A percentile compares a stretch with the other conserved stretches of the same genome.
phyloP scores from a whole-genome alignment of 2,329 filamentous ascomycete genomes.

The Colletotrichum costaricense region DNA sequence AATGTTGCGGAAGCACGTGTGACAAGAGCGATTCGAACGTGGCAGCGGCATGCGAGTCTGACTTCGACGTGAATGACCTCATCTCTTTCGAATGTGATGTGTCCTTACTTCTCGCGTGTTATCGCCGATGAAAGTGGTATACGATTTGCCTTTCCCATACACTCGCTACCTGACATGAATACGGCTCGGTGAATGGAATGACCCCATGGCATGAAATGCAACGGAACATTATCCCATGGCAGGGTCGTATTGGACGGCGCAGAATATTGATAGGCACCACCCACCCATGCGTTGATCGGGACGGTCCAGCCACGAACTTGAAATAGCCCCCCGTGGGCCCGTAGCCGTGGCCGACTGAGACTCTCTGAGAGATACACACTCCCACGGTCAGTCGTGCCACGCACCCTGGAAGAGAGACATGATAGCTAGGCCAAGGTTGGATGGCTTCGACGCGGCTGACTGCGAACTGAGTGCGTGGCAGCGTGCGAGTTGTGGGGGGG shows the following conservation, averaged over 20 bases:
- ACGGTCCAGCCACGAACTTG: constrained; percentile 5
- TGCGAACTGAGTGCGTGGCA: neutral
- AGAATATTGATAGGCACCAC: constrained; percentile 10
- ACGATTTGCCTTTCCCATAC: neutral
- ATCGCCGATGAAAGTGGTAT: neutral
- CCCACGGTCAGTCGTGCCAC: too few species aligned
- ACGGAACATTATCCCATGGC: constrained; percentile 23
- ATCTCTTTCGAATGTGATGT: neutral
- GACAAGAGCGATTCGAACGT: neutral
- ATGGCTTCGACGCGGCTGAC: neutral
- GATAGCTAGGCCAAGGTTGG: neutral
- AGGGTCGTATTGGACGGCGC: constrained; percentile 4
- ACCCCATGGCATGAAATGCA: neutral
- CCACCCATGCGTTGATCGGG: constrained; percentile 28
- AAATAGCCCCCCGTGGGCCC: neutral
- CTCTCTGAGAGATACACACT: too few species aligned
- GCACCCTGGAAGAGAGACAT: too few species aligned
- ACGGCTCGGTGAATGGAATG: neutral
- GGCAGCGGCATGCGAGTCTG: neutral
- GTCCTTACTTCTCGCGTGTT: neutral
- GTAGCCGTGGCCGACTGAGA: neutral
- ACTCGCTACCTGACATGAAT: neutral
- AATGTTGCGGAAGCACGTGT: neutral
- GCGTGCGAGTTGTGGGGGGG: neutral
- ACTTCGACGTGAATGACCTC: neutral